Evolutionary conservation across 1,139 yeast genomes (phyloP), one percentile per base, ranked within the genome.

Genomic region (Saccharomyces hybrid): DNA sequence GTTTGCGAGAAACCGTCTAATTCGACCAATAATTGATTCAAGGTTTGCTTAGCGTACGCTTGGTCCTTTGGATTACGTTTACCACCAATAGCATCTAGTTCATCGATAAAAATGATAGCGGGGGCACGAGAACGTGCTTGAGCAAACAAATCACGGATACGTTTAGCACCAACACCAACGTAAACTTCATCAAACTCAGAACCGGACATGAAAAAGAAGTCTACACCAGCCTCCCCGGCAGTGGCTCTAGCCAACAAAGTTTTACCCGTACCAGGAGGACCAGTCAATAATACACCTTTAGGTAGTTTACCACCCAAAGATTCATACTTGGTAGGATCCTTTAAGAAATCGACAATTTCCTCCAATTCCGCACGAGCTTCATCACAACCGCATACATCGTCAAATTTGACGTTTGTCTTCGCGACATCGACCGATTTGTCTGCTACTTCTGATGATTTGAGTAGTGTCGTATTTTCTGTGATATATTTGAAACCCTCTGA

Each of bases 211-310:
- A 91, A 93, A 73, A 93, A 93, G 69, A 95, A 95, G 28, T 98
- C 99, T 31, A 93, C 99, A 50, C 97, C 99, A 2, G 99, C 99
- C 73, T 95, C 99, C 57, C 99, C 99, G 9, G 99, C 99, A 44
- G 97, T 95, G 16, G 99, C 99, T 64, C 99, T 82, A 0, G 99
- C 99, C 59, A 95, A 79, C 60, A 95, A 76, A 1, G 99, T 95
- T 72, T 95, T 95, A 81, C 99, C 99, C 5, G 99, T 95, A 74
- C 99, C 99, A 44, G 99, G 99, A 44, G 99, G 99, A 48, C 99
- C 99, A 6, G 99, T 93, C 60, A 95, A 77, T 56, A 95, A 75
- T 4, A 95, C 96, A 76, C 99, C 99, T 71, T 91, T 93, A 55
- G 99, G 99, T 63, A 95, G 78, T 71, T 90, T 90, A 53, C 99